Evolutionary conservation across 306 rosid genomes (phyloP).

Genomic region (Morella rubra): DNA sequence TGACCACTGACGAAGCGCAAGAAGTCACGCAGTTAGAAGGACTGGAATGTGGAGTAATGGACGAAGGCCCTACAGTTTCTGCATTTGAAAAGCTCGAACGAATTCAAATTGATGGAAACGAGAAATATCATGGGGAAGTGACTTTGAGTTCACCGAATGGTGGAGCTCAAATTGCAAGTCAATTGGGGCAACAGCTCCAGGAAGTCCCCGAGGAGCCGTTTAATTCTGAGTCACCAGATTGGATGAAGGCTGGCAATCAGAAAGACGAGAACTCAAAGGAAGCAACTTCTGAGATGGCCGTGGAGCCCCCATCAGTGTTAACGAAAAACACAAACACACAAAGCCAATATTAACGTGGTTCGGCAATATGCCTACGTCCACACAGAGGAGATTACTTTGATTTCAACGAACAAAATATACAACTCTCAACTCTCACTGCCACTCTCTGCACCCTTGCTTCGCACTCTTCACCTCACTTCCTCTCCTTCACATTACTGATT

Average conservation of each 20-base stretch:
- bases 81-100: background rate
- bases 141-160: background rate
- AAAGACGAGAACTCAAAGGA: background rate
- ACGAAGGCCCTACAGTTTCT: background rate
- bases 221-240: background rate
- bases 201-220: conserved; percentile 3
- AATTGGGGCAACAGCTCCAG: background rate
- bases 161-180: background rate
- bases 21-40: background rate
- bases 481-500: too few relatives aligned
- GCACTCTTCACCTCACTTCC: too few relatives aligned
- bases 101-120: background rate
- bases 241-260: background rate
- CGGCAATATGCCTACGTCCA: too few relatives aligned
- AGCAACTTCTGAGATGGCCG: background rate
- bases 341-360: too few relatives aligned
- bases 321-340: too few relatives aligned
- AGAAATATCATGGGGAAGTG: background rate
- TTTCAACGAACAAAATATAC: too few relatives aligned
- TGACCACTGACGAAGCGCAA: background rate
- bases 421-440: too few relatives aligned
- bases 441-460: too few relatives aligned
- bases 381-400: too few relatives aligned
- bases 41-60: background rate
- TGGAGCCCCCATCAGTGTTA: background rate